Conservation (phyloP, 2,329 filamentous ascomycete species). For the Didymella keratinophila region DNA sequence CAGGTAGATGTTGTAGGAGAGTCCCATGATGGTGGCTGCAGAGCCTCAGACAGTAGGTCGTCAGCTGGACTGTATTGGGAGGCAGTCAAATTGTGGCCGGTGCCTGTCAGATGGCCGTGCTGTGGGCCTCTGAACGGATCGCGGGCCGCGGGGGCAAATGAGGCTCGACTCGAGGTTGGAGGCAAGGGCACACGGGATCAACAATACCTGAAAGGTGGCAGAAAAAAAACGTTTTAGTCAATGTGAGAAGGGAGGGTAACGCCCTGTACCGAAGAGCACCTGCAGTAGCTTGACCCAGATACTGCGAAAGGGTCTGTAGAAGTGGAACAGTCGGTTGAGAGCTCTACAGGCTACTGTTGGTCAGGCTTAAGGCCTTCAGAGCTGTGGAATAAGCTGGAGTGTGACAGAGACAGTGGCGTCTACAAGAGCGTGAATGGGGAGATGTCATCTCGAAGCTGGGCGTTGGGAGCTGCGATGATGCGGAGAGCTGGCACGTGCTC, state of each 20-base stretch:
- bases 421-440: slow-evolving; percentile 13
- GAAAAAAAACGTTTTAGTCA: not conserved
- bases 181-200: slow-evolving; percentile 5
- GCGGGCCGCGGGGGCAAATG: slow-evolving; percentile 10
- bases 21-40: slow-evolving; percentile 68
- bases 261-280: not conserved
- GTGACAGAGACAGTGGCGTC: not conserved
- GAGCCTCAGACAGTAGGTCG: not conserved
- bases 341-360: not conserved
- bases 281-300: slow-evolving; percentile 3
- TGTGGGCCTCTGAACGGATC: slow-evolving; percentile 11
- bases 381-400: not conserved
- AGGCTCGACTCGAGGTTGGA: slow-evolving; percentile 4
- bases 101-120: slow-evolving; percentile 7
- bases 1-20: slow-evolving; percentile 91
- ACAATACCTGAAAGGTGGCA: not conserved
- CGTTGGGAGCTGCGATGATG: slow-evolving; percentile 22
- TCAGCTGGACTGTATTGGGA: not conserved
- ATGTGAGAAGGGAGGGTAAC: not conserved
- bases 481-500: slow-evolving; percentile 32
- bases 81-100: not conserved
- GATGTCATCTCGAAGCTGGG: slow-evolving; percentile 17
- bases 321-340: not conserved
- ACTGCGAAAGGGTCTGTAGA: not conserved
- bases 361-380: not conserved